These are phyloP conservation scores for Carex scoparia DNA, from an alignment of 176 grass and related monocot species.

Conservation along the genomic window DNA sequence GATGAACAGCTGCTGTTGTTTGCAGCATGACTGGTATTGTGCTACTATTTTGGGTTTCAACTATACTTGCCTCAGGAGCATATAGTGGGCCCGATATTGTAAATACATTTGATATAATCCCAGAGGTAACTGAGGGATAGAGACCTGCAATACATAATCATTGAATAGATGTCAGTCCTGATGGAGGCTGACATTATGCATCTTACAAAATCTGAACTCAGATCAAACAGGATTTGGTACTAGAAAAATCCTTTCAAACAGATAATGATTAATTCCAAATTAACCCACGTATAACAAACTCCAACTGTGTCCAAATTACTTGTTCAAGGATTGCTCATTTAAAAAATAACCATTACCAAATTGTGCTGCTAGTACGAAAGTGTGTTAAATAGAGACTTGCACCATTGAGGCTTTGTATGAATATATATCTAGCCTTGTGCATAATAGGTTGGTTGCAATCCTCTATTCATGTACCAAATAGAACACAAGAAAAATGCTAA, in stretches of 20 bases:
- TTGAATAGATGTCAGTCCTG: conserved; percentile 3
- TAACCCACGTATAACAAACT: not conserved
- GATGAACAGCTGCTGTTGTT: conserved; percentile 92
- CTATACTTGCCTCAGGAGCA: conserved; percentile 17
- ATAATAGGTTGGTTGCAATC: not conserved
- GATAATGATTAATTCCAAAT: not conserved
- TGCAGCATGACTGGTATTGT: conserved; percentile 78
- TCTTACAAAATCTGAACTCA: not conserved
- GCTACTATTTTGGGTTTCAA: conserved; percentile 25
- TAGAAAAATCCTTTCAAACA: not conserved
- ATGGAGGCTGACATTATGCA: not conserved
- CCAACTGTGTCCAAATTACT: not conserved
- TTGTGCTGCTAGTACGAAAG: not conserved
- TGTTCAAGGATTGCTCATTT: not conserved
- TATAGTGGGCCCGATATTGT: conserved; percentile 35
- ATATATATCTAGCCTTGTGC: not conserved
- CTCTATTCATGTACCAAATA: conserved; percentile 21
- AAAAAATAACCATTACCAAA: not conserved
- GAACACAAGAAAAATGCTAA: conserved; percentile 26
- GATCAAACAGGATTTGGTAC: not conserved
- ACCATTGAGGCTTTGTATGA: not conserved
- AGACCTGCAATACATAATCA: conserved; percentile 40
- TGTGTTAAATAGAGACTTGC: not conserved
- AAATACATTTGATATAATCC: conserved; percentile 76
- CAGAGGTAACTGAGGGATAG: conserved; percentile 60